Evolutionary conservation across 176 grass and related monocot species (phyloP).

Genomic region (Oryza rufipogon): DNA sequence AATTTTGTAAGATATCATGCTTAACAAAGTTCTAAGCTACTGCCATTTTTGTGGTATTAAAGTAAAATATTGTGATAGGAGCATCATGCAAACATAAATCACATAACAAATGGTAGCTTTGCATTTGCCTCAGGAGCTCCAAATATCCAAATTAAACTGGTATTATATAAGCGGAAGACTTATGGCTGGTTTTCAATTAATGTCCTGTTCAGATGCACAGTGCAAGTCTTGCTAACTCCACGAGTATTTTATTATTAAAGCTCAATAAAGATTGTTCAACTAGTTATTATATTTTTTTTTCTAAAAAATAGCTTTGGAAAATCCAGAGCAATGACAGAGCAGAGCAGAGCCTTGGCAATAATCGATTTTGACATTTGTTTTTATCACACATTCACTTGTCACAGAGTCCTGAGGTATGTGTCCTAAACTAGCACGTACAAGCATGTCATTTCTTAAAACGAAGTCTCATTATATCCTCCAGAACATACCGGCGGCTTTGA

Average conservation of each 20-base stretch:
- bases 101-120: slow-evolving; percentile 13
- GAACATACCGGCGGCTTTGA: slow-evolving; percentile 84
- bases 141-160: slow-evolving; percentile 3
- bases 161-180: background rate
- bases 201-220: background rate
- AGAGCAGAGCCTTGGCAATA: background rate
- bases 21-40: slow-evolving; percentile 22
- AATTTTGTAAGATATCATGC: slow-evolving; percentile 28
- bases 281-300: background rate
- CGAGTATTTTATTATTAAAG: background rate
- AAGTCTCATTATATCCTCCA: background rate
- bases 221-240: background rate
- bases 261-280: background rate
- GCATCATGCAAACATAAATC: slow-evolving; percentile 22
- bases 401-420: slow-evolving; percentile 2
- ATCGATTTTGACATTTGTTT: slow-evolving; percentile 27
- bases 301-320: background rate
- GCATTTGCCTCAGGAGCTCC: background rate
- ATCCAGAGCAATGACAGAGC: background rate
- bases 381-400: background rate
- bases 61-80: slow-evolving; percentile 7
- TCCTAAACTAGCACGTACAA: background rate
- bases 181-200: no score
- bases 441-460: slow-evolving; percentile 8
- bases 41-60: background rate